A percentile compares a stretch with the other conserved stretches of the same genome.
These are phyloP conservation scores for Lasiodiplodia sp. DNA, from an alignment of 2,329 filamentous ascomycete species.

Conservation along the genomic window DNA sequence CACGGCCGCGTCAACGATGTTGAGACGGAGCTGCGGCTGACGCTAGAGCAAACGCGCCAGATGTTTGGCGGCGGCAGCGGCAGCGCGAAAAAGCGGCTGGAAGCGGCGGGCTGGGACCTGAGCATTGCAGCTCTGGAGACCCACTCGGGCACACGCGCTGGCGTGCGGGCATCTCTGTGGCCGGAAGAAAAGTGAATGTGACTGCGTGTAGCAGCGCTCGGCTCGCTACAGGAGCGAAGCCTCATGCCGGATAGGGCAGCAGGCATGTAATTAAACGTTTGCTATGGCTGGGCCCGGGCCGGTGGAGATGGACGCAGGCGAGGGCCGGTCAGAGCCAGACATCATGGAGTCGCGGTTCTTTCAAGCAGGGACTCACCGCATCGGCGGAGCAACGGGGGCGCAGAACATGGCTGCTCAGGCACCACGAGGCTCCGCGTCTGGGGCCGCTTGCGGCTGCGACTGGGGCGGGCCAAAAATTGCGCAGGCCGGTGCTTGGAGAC, in stretches of 20 bases:
- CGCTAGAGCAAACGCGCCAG: conserved; percentile 46
- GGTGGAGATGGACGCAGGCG: conserved; percentile 7
- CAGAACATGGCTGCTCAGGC: conserved; percentile 1
- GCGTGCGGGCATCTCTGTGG: conserved; percentile 22
- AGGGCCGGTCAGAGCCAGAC: conserved; percentile 3
- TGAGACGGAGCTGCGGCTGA: conserved; percentile 33
- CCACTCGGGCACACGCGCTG: conserved; percentile 53
- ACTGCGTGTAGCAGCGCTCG: conserved; percentile 17
- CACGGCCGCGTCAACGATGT: conserved; percentile 9
- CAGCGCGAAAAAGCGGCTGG: conserved; percentile 17
- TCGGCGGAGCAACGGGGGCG: not conserved
- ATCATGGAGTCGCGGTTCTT: not conserved
- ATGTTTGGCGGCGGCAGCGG: conserved; percentile 51
- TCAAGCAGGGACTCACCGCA: conserved; percentile 21
- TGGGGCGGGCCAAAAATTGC: conserved; percentile 17
- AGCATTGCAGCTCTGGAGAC: conserved; percentile 72
- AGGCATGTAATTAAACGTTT: conserved; percentile 17
- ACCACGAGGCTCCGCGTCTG: not conserved
- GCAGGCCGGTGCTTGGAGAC: conserved; percentile 14
- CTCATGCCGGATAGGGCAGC: not conserved
- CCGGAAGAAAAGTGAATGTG: conserved; percentile 21
- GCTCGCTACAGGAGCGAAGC: conserved; percentile 17
- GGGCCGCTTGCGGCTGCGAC: conserved; percentile 5
- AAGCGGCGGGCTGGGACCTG: conserved; percentile 69
- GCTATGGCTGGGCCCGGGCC: conserved; percentile 4